A percentile compares a stretch with the other conserved stretches of the same genome.
Evolutionary conservation across 805 yeast species (phyloP).

Genomic region (Zygosaccharomyces bailii): DNA sequence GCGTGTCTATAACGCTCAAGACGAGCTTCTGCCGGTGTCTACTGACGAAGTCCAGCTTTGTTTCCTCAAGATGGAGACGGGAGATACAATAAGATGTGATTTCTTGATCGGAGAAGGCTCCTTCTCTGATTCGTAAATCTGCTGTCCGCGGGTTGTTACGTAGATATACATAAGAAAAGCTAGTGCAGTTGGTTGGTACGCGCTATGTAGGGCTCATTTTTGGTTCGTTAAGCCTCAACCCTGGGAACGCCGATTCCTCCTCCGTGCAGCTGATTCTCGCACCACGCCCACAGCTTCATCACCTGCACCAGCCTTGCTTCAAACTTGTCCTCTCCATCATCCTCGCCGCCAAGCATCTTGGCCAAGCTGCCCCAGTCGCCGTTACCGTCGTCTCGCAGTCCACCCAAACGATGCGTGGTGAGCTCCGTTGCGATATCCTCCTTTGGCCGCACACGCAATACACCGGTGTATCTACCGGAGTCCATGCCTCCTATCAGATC

Average conservation of each 20-base stretch:
- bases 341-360: slow-evolving; percentile 14
- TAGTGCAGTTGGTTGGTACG: not conserved
- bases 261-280: slow-evolving; percentile 51
- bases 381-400: slow-evolving; percentile 12
- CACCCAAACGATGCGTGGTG: slow-evolving; percentile 15
- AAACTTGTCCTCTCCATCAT: slow-evolving; percentile 17
- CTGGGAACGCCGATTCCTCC: slow-evolving; percentile 38
- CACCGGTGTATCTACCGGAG: slow-evolving; percentile 13
- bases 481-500: slow-evolving; percentile 17
- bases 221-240: slow-evolving; percentile 22
- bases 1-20: slow-evolving; percentile 35
- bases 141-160: not conserved
- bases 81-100: slow-evolving; percentile 42
- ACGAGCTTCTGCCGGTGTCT: slow-evolving; percentile 26
- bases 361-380: slow-evolving; percentile 20
- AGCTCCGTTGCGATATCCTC: slow-evolving; percentile 15
- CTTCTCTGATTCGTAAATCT: not conserved
- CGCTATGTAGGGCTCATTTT: no score
- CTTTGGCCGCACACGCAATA: slow-evolving; percentile 18
- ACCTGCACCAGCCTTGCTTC: slow-evolving; percentile 48
- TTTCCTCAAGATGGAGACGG: slow-evolving; percentile 52
- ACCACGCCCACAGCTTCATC: slow-evolving; percentile 60
- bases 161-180: not conserved
- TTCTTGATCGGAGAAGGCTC: slow-evolving; percentile 22
- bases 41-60: slow-evolving; percentile 49